Evolutionary conservation across 1,139 yeast genomes (phyloP).

Genomic region (Debaryomyces psychrophilus): DNA sequence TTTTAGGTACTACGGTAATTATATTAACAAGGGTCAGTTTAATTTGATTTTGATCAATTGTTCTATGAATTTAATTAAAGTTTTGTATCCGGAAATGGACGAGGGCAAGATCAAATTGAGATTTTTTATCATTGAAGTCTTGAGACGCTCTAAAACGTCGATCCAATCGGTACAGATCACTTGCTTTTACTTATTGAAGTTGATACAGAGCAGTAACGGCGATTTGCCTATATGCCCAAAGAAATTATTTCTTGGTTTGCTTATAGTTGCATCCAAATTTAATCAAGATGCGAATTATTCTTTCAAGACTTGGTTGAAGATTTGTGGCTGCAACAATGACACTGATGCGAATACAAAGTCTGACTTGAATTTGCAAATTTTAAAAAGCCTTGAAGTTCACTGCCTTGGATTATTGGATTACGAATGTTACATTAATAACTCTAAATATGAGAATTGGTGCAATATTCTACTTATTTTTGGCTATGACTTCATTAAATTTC

Average conservation of each 20-base stretch:
- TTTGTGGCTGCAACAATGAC: conserved; percentile 57
- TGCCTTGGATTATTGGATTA: conserved; percentile 59
- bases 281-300: conserved; percentile 74
- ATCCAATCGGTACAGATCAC: conserved; percentile 67
- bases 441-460: conserved; percentile 59
- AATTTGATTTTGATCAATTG: conserved; percentile 45
- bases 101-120: conserved; percentile 32
- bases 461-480: conserved; percentile 48
- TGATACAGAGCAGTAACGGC: conserved; percentile 28
- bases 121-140: conserved; percentile 62
- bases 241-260: conserved; percentile 64
- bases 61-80: conserved; percentile 39
- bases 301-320: conserved; percentile 73
- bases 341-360: conserved; percentile 13
- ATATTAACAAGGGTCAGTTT: conserved; percentile 46
- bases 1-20: conserved; percentile 42
- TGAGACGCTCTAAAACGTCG: conserved; percentile 70
- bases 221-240: conserved; percentile 53
- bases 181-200: conserved; percentile 60
- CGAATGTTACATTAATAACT: conserved; percentile 53
- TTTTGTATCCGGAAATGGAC: conserved; percentile 31
- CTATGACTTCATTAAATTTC: conserved; percentile 43
- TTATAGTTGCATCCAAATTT: conserved; percentile 73
- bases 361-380: conserved; percentile 37
- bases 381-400: conserved; percentile 57